Base-by-base conservation (phyloP, 2,329 filamentous ascomycete species). In the Fusarium bulbicola region DNA sequence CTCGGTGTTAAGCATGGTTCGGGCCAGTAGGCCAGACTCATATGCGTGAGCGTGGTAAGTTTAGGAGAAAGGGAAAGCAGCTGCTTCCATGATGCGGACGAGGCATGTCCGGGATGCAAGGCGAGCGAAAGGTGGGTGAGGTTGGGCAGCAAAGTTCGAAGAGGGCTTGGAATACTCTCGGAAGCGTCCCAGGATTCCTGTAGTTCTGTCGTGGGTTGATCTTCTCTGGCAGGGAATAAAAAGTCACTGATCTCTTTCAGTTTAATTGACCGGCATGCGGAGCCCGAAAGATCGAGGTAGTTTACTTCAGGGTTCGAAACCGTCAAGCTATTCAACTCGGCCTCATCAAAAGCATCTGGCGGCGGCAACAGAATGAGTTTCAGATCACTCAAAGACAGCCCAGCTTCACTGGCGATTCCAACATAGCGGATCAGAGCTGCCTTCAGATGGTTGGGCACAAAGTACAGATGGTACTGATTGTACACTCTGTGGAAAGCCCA, bases 1-100 rank as follows among this genome's bases (percentile, higher is more conserved):
- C 87, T 86, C 14, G 87, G 87, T 5, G 88, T 89, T n/a, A 90
- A 80, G 21, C 85, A 85, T 5, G 90, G 90, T 56, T 86, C 85
- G 3, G 90, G 90, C 90, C 90, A 92, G 77, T 87, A 88, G 21
- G 89, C 88, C 12, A 92, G 83, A 71, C 86, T 90, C 45, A 92
- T 82, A 74, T 92, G 89, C 4, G 90, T 92, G 43, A 92, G 80
- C 20, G 83, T 85, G 1, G 84, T 84, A 12, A 90, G 78, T 72
- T 87, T 88, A 16, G 82, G 78, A 0, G 88, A 85, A n/a, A 92
- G 79, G 5, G 83, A 74, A 30, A 92, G 81, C 9, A 92, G 84
- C 40, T 90, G 88, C 53, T 85, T 87, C 90, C 90, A 92, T 2
- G 89, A 90, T 21, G 85, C 83, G 11, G 79, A 78, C 24, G 76